These are phyloP conservation scores for Blastobotrys niveus DNA, from an alignment of 1,139 yeast species.

Conservation along the genomic window DNA sequence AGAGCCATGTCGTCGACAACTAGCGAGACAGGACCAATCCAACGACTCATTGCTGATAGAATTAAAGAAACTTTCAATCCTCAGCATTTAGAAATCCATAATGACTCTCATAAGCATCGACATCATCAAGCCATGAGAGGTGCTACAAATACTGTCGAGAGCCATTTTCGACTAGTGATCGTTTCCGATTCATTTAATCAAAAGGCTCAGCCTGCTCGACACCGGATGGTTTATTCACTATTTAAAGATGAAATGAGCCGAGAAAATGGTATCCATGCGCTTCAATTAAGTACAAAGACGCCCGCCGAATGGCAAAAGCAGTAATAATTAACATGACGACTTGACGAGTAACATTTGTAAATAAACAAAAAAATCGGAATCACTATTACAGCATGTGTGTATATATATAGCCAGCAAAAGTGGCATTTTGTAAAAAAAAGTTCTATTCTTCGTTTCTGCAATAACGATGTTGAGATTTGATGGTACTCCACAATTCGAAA, in stretches of 20 bases:
- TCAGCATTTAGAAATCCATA: slow-evolving; percentile 49
- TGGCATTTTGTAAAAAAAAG: neutral
- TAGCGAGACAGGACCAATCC: slow-evolving; percentile 46
- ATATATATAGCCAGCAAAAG: neutral
- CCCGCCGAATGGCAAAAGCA: slow-evolving; percentile 27
- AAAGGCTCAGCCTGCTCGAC: slow-evolving; percentile 65
- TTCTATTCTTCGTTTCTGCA: neutral
- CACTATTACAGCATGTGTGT: neutral
- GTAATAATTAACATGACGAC: neutral
- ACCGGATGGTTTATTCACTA: slow-evolving; percentile 64
- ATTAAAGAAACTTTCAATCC: slow-evolving; percentile 47
- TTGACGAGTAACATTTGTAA: neutral
- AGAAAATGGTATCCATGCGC: slow-evolving; percentile 74
- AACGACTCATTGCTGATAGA: slow-evolving; percentile 45
- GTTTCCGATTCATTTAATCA: slow-evolving; percentile 70
- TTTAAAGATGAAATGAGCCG: slow-evolving; percentile 65
- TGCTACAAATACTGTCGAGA: slow-evolving; percentile 68
- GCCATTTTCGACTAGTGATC: slow-evolving; percentile 67
- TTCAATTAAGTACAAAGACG: slow-evolving; percentile 82
- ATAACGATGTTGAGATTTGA: neutral
- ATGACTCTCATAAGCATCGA: slow-evolving; percentile 85
- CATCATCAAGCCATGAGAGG: slow-evolving; percentile 82
- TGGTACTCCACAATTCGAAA: neutral
- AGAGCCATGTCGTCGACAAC: slow-evolving; percentile 7
- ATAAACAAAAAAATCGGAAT: neutral